Evolutionary conservation across 495 filamentous ascomycete species (phyloP).

Genomic region (Penicillium longicatenatum): DNA sequence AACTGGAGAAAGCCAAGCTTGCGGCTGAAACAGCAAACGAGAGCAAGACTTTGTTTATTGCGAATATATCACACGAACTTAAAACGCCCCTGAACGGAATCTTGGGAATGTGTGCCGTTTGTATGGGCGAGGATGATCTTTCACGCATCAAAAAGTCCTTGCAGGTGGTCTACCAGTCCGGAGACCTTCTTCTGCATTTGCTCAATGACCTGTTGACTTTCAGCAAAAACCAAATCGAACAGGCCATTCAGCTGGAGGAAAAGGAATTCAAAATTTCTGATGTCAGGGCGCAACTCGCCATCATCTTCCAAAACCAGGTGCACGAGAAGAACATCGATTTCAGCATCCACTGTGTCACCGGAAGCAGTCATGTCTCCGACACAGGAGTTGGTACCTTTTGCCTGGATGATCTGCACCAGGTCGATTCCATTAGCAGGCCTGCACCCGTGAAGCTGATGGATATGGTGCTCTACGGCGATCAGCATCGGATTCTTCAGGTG

Average conservation of each 20-base stretch:
- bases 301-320: constrained; percentile 88
- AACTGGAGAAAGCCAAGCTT: constrained; percentile 86
- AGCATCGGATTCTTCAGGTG: constrained; percentile 84
- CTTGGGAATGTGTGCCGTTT: constrained; percentile 88
- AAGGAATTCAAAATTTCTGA: constrained; percentile 82
- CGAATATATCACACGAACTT: constrained; percentile 93
- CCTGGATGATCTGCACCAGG: neutral
- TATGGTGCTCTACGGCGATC: constrained; percentile 84
- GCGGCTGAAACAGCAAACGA: constrained; percentile 91
- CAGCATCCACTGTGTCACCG: constrained; percentile 60
- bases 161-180: constrained; percentile 85
- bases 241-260: constrained; percentile 76
- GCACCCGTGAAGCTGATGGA: constrained; percentile 64
- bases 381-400: neutral
- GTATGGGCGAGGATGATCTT: constrained; percentile 84
- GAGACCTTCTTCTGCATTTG: constrained; percentile 81
- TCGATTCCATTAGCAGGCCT: neutral
- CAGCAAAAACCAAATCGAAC: constrained; percentile 89
- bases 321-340: constrained; percentile 75
- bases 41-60: constrained; percentile 93
- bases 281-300: constrained; percentile 72
- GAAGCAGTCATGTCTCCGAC: neutral
- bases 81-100: constrained; percentile 94
- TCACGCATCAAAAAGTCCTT: constrained; percentile 75
- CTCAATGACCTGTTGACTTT: constrained; percentile 92